Percentiles rank a stretch among this genome's conserved stretches.
Conservation (phyloP, 768 basidiomycete species). For the Candolleomyces eurysporus region DNA sequence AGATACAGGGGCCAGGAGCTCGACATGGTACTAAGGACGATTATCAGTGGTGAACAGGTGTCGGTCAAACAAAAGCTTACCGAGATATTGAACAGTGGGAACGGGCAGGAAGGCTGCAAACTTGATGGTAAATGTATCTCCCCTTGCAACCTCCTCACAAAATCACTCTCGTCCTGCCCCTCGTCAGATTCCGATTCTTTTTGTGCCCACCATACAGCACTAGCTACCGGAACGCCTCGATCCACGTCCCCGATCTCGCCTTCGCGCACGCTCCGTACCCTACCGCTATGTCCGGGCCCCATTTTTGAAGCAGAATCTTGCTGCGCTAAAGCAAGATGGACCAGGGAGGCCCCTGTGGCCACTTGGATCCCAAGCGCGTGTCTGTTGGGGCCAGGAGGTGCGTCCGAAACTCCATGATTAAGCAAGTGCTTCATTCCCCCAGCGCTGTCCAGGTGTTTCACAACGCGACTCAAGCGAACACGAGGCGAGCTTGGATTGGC, state of each 20-base stretch:
- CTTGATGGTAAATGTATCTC: constrained; percentile 1
- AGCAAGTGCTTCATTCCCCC: neutral
- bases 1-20: no score
- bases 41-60: no score
- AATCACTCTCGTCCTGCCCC: neutral
- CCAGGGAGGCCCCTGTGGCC: no score
- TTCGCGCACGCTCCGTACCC: neutral
- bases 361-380: neutral
- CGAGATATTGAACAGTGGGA: neutral
- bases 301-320: no score
- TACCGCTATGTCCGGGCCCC: no score
- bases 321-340: no score
- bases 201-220: constrained; percentile 1
- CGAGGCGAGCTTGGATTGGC: constrained; percentile 15
- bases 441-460: constrained; percentile 10
- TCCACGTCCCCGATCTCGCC: no score
- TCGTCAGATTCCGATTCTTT: neutral
- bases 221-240: no score
- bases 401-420: neutral
- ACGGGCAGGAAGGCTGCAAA: neutral
- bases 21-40: no score
- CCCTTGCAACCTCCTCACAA: neutral
- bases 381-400: neutral
- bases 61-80: neutral
- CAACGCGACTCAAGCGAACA: constrained; percentile 19